These are phyloP conservation scores for Pythium plurisporium DNA, from an alignment of 352 stramenopile genomes.

Conservation along the genomic window DNA sequence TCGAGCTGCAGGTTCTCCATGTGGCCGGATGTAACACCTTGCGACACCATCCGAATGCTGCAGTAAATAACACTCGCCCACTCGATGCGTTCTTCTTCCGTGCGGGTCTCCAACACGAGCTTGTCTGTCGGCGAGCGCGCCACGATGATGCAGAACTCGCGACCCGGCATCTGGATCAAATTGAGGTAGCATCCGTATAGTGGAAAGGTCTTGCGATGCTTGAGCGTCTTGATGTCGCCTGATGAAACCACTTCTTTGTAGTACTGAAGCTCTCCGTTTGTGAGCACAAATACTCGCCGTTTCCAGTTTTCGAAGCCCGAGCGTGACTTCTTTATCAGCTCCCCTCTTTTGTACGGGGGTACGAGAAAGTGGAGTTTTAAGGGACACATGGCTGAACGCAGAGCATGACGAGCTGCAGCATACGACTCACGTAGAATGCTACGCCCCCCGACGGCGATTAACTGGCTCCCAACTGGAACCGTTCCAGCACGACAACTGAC, in stretches of 20 bases:
- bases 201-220: constrained; percentile 82
- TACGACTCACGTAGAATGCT: constrained; percentile 72
- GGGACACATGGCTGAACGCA: constrained; percentile 55
- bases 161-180: constrained; percentile 61
- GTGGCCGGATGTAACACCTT: constrained; percentile 78
- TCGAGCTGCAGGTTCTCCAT: constrained; percentile 75
- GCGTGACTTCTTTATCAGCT: constrained; percentile 82
- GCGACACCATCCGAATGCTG: constrained; percentile 83
- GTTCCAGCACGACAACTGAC: constrained; percentile 39
- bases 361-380: constrained; percentile 72
- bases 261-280: constrained; percentile 79
- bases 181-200: constrained; percentile 84
- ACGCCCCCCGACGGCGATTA: constrained; percentile 52
- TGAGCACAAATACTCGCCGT: constrained; percentile 69
- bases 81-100: constrained; percentile 76
- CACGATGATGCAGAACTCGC: constrained; percentile 78
- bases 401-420: constrained; percentile 36
- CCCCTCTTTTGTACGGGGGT: constrained; percentile 77
- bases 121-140: constrained; percentile 83
- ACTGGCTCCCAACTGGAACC: constrained; percentile 65
- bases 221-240: constrained; percentile 42
- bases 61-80: constrained; percentile 87
- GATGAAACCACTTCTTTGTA: constrained; percentile 60
- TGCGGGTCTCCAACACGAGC: constrained; percentile 64
- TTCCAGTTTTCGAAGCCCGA: constrained; percentile 88